Evolutionary conservation across 192 early-diverging fungal genomes (phyloP), one percentile per base, ranked within the genome.

Genomic region (Neocallimastix lanati): DNA sequence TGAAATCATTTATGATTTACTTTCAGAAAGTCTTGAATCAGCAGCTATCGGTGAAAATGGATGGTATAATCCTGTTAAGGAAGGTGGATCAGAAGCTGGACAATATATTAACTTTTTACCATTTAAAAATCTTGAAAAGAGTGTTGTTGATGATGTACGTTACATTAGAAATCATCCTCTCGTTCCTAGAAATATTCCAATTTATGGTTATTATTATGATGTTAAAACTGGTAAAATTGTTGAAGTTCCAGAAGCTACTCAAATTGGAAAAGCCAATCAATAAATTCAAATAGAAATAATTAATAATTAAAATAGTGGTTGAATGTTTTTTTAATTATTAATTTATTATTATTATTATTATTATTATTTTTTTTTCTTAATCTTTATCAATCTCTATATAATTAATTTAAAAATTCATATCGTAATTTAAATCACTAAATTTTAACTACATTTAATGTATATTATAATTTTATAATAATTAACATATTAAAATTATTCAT

Each of bases 31-130:
- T 67, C 50, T 67, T 67, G 50, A 67, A 67, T 67, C 50, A 0
- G 50, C 50, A 7, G 25, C 21, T 9, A 2, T 67, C 9, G 50
- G 25, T n/a, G 81, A 81, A 83, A 25, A 29, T 82, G 25, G 25
- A 78, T 35, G 83, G 84, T 9, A 78, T 25, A 37, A 35, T 78
- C 77, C 77, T 11, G 11, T 30, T 25, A 78, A 37, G 27, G n/a
- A 30, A 78, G 35, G 30, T 9, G 35, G 30, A 11, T 78, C 29
- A 16, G 77, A 76, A 13, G 85, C 84, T 79, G 85, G 81, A 7
- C 76, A 82, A 11, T 82, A 81, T 36, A 82, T 85, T 13, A 83
- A 83, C 50, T 84, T 85, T 77, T 80, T 85, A 58, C 83, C 83
- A 13, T 85, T 86, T 67, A 15, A 77, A 2, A 28, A 86, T 35